Conservation (phyloP, 2,329 filamentous ascomycete species). For the Aureobasidium uvarum region DNA sequence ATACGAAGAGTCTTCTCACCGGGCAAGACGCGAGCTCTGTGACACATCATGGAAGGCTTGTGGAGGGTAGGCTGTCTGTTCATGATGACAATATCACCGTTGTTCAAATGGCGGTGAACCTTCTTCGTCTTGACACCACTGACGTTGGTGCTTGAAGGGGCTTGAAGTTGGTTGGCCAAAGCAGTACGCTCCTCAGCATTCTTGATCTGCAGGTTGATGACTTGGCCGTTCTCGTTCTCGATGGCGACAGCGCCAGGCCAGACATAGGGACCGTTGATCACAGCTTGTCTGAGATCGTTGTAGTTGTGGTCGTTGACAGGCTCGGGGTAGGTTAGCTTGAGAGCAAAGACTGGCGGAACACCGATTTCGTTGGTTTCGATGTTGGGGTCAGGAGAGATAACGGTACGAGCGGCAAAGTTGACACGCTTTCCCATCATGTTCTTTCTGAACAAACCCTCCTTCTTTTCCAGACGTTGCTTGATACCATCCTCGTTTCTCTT, state of each 20-base stretch:
- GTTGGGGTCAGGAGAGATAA: conserved; percentile 97
- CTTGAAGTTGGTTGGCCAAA: conserved; percentile 87
- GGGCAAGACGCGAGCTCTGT: conserved; percentile 84
- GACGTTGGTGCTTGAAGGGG: conserved; percentile 71
- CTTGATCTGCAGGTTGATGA: conserved; percentile 84
- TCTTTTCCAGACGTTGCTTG: conserved; percentile 97
- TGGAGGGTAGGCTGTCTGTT: conserved; percentile 97
- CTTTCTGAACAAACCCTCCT: conserved; percentile 95
- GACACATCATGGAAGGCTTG: conserved; percentile 99
- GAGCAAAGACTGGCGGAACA: conserved; percentile 95
- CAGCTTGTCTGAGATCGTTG: conserved; percentile 89
- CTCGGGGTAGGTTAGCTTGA: conserved; percentile 93
- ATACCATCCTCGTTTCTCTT: conserved; percentile 86
- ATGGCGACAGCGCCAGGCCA: conserved; percentile 95
- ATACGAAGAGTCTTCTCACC: conserved; percentile 98
- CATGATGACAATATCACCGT: conserved; percentile 97
- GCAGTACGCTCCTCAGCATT: conserved; percentile 83
- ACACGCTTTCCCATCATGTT: conserved; percentile 99
- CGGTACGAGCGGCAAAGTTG: conserved; percentile 94
- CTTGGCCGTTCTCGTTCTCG: conserved; percentile 91
- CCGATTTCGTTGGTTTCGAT: conserved; percentile 99
- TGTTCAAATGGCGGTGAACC: conserved; percentile 91
- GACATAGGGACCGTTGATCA: conserved; percentile 88
- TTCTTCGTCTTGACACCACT: conserved; percentile 87
- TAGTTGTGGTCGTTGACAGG: conserved; percentile 98